Evolutionary conservation across 768 basidiomycete species (phyloP), one percentile per base, ranked within the genome.

Genomic region (Saitozyma sp.): DNA sequence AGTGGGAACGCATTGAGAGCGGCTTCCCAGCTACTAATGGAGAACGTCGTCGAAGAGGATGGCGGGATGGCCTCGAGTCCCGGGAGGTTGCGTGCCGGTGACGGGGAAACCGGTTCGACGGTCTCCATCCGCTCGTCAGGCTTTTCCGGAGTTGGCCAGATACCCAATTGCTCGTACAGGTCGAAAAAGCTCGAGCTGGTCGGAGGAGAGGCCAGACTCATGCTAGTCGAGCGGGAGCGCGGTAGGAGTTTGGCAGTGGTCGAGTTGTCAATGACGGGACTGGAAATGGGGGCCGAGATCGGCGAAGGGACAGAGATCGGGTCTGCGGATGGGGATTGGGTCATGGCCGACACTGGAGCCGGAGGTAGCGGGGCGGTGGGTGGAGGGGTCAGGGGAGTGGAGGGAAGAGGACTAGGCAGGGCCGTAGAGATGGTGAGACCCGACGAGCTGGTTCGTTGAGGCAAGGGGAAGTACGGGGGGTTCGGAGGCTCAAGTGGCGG

Each of bases 141-240:
- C 50, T 74, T 64, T 20, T 72, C 69, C 6, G 63, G 54, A 8
- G 69, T 68, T 0, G 77, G 77, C 68, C 70, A 73, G n/a, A 78
- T 76, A 1, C 77, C 77, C 1, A 78, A 63, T 50, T 78, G 73
- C 57, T 71, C 73, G 58, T 78, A 78, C 20, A 78, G 61, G 53
- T 78, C 77, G 65, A 70, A 74, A 61, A 78, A 78, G 19, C 69
- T 71, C 13, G 70, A 73, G 50, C 72, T 72, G 8, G 70, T 75
- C 0, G 74, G 68, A 4, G 76, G 74, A n/a, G 74, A 63, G 39
- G 68, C 69, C n/a, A 73, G 59, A 20, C 62, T 67, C 74, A 75
- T 71, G 48, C 71, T 73, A 14, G 74, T 73, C 43, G 74, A 75
- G 45, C 74, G 41, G 8, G 71, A 73, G 6, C 74, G 61, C 11